Evolutionary conservation across 164 flowering plant genomes (phyloP), one percentile per base, ranked within the genome.

Genomic region (Chloranthus sessilifolius): DNA sequence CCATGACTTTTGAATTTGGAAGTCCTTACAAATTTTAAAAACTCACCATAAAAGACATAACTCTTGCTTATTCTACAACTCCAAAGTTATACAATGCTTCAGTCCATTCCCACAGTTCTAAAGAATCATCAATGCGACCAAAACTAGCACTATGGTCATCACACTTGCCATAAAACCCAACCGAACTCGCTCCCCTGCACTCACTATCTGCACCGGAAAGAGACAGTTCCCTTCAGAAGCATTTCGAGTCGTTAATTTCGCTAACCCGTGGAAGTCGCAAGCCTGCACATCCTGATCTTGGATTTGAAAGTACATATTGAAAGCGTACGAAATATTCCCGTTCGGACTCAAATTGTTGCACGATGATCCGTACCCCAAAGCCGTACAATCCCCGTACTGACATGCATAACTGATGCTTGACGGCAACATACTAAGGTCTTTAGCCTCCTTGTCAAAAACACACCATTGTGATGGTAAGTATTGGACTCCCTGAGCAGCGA

Each of bases 221-320:
- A 75, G 51, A 59, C 96, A 91, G 4, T 7, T 34, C 4, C 45
- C 65, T 0, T 5, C 8, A 0, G 96, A 80, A 3, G 74, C 61
- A 49, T 91, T 79, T 20, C 17, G 20, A 1, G 57, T 65, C 0
- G 75, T 71, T 5, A 83, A 37, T 60, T 3, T 71, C 1, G 83
- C 98, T 52, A 79, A 35, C 7, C 96, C 98, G 17, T 76, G 52
- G 52, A 91, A 91, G 36, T 71, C 57, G 26, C 98, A 91, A n/a
- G 84, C 80, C 57, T 51, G 10, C 1, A 68, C 81, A 35, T 71
- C 70, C 56, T 91, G 96, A 35, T 77, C 72, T 42, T 78, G 72
- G 24, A 74, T 79, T 68, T 85, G 98, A 52, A 56, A 91, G 37
- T 74, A 91, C 69, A 74, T 79, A 45, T 91, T 91, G 62, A 76